Percentiles rank a stretch among this genome's conserved stretches.
Evolutionary conservation across 2,329 filamentous ascomycete genomes (phyloP).

Genomic region (Colletotrichum sansevieriae): DNA sequence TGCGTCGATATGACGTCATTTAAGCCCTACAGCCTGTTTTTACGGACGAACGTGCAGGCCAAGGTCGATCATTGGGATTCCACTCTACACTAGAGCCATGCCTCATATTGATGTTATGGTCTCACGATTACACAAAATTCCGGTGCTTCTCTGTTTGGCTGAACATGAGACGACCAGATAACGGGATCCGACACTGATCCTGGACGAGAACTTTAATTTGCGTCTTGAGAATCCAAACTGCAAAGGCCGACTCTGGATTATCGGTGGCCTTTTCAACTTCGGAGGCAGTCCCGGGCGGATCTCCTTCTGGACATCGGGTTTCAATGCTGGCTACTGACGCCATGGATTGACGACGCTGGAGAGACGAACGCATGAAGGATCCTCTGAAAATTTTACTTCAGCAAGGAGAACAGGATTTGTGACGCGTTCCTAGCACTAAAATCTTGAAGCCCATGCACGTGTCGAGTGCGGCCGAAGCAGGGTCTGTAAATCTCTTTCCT

Average conservation of each 20-base stretch:
- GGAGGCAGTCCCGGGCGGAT: slow-evolving; percentile 3
- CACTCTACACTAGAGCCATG: slow-evolving; percentile 1
- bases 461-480: slow-evolving; percentile 12
- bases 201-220: background rate
- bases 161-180: background rate
- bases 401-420: background rate
- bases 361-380: background rate
- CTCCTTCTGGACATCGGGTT: background rate
- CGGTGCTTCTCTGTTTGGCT: slow-evolving; percentile 9
- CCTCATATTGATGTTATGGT: slow-evolving; percentile 7
- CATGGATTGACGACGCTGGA: slow-evolving; percentile 2
- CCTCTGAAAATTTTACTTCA: background rate
- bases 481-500: slow-evolving; percentile 32
- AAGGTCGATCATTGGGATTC: slow-evolving; percentile 25
- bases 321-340: slow-evolving; percentile 2
- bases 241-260: background rate
- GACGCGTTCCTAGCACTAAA: background rate
- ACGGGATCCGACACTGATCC: background rate
- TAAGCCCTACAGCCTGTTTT: slow-evolving; percentile 29
- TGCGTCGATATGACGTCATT: slow-evolving; percentile 29
- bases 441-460: slow-evolving; percentile 27
- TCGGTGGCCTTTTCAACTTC: background rate
- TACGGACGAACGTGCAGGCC: slow-evolving; percentile 17
- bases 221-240: background rate
- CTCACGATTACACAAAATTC: no score